These are phyloP conservation scores for Salvia rosmarinus DNA, from an alignment of 257 asterid species.

Conservation along the genomic window DNA sequence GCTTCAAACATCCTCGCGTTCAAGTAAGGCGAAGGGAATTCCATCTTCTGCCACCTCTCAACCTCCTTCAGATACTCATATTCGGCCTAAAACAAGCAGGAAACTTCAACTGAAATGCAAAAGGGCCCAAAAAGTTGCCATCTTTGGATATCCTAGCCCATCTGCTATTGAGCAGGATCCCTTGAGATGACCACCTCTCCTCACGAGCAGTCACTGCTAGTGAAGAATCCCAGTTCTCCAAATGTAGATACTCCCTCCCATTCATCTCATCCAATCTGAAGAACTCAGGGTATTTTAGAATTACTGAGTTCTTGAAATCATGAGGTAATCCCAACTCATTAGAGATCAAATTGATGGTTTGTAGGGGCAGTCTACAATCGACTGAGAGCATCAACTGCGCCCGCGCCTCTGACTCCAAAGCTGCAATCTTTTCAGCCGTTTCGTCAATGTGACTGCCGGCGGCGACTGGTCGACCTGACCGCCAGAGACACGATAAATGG, in stretches of 20 bases:
- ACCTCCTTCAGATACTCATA: constrained; percentile 70
- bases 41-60: constrained; percentile 90
- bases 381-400: constrained; percentile 75
- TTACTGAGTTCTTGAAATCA: constrained; percentile 65
- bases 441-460: constrained; percentile 70
- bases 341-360: constrained; percentile 57
- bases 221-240: constrained; percentile 95
- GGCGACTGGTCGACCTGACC: constrained; percentile 55
- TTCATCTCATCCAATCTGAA: constrained; percentile 57
- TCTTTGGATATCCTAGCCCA: constrained; percentile 66
- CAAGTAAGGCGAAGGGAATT: constrained; percentile 93
- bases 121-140: constrained; percentile 74
- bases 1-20: constrained; percentile 73
- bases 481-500: constrained; percentile 64
- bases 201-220: constrained; percentile 83
- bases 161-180: constrained; percentile 18
- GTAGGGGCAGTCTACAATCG: constrained; percentile 78
- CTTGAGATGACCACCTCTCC: constrained; percentile 53
- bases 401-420: constrained; percentile 55
- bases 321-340: constrained; percentile 74
- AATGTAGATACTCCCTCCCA: constrained; percentile 64
- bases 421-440: constrained; percentile 69
- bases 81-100: constrained; percentile 93
- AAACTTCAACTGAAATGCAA: constrained; percentile 65
- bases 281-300: constrained; percentile 69